Percentiles rank a stretch among this genome's conserved stretches.
Evolutionary conservation across 192 early-diverging fungal genomes (phyloP).

Genomic region (Diversispora eburnea): DNA sequence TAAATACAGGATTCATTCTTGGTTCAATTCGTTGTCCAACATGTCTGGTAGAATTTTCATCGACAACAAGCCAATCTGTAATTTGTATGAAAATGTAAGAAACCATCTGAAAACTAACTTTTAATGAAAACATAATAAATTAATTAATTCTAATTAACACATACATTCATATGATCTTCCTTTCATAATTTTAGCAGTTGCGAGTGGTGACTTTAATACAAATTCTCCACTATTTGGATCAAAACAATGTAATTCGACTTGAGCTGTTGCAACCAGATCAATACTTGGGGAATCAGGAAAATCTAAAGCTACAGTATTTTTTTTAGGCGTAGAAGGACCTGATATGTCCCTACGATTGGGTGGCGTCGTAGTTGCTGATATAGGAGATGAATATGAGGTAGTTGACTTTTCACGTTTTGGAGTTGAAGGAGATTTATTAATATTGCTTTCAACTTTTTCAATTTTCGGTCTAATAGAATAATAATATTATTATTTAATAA

Average conservation of each 20-base stretch:
- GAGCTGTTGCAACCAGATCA: slow-evolving; percentile 44
- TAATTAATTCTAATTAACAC: too few relatives aligned
- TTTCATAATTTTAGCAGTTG: slow-evolving; percentile 5
- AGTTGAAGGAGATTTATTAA: not conserved
- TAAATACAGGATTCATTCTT: slow-evolving; percentile 79
- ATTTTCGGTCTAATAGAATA: not conserved
- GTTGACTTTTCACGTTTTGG: not conserved
- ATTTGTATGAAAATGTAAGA: slow-evolving; percentile 14
- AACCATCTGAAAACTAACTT: not conserved
- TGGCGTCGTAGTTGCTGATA: slow-evolving; percentile 3
- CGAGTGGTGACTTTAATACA: slow-evolving; percentile 47
- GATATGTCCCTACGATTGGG: not conserved
- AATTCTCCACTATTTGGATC: slow-evolving; percentile 51
- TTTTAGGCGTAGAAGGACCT: slow-evolving; percentile 1
- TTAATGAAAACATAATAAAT: not conserved
- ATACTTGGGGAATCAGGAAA: slow-evolving; percentile 38
- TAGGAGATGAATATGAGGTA: not conserved
- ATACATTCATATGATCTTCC: slow-evolving; percentile 21
- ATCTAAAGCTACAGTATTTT: slow-evolving; percentile 20
- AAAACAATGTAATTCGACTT: slow-evolving; percentile 65
- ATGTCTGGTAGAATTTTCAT: slow-evolving; percentile 41
- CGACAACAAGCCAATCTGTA: slow-evolving; percentile 56
- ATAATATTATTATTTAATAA: not conserved
- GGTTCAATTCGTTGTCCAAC: slow-evolving; percentile 61
- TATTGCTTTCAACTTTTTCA: not conserved